Base-by-base conservation (phyloP, 176 grass and related monocot species). In the Ampelocalamus luodianensis region DNA sequence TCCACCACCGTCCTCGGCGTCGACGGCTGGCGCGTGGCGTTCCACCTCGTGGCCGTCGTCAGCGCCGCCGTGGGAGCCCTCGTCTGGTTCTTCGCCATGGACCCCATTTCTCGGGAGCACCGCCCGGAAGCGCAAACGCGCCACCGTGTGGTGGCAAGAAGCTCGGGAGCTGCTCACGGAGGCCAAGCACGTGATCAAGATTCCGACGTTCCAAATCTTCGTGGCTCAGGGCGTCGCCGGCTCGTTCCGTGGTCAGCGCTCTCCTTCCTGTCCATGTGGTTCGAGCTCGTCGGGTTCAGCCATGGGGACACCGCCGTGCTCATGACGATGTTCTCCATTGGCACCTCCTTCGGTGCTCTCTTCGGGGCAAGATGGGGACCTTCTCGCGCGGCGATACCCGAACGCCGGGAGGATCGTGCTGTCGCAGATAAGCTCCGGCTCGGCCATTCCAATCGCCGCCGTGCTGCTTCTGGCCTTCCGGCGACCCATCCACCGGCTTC, bases 231-330 rank as follows among this genome's bases (percentile, higher is more conserved):
- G 91, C 18, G 69, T 92, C 32, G 63, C 56, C 9, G 91, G 91
- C 1, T 72, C 80, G 10, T 92, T 92, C 55, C 64, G 5, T 84
- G 84, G 84, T 87, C 60, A 15, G 76, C 90, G 43, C 63, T 92
- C 1, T 84, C 91, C 9, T 92, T 92, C 69, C 18, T 61, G 3
- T 80, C 91, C 1, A 87, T 92, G 91, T 92, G 84, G 91, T 78
- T 92, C 8, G 91, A 92, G 39, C 87, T 92, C 58, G 38, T 89
- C 3, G 91, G 91, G 44, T 87, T 82, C 69, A 81, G 78, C 42
- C 85, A 82, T 43, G 8, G 50, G 1, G 72, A 87, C 11, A 87
- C 85, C 42, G 85, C 53, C 59, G 62, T 76, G 60, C 26, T 87
- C 39, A 76, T 66, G 45, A 65, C 50, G 61, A 27, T 76, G 23